Evolutionary conservation across 2,329 filamentous ascomycete genomes (phyloP).

Genomic region (Trichoderma sp.): DNA sequence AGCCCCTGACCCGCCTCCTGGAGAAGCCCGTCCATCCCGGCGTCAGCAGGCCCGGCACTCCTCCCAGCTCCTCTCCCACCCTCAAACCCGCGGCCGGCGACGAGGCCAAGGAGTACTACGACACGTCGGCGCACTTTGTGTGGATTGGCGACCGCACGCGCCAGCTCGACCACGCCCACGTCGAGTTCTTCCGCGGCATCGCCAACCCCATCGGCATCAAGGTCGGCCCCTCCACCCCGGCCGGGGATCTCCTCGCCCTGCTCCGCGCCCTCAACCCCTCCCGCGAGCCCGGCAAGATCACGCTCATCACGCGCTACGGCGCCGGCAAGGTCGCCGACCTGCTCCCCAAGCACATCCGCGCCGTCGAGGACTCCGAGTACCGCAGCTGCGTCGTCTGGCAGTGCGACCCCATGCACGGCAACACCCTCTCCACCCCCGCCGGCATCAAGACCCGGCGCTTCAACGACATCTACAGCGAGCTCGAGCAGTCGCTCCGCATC

Average conservation of each 20-base stretch:
- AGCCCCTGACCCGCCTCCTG: conserved; percentile 75
- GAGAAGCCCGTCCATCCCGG: conserved; percentile 62
- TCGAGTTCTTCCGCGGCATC: conserved; percentile 96
- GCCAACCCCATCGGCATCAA: conserved; percentile 97
- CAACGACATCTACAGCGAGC: conserved; percentile 81
- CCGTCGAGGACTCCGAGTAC: conserved; percentile 76
- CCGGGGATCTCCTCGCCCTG: conserved; percentile 70
- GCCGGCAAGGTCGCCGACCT: conserved; percentile 70
- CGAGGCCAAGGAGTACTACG: conserved; percentile 70
- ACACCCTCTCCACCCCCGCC: conserved; percentile 63
- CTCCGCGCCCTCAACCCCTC: conserved; percentile 82
- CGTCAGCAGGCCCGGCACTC: conserved; percentile 31
- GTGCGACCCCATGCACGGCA: conserved; percentile 98
- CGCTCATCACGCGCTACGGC: conserved; percentile 93
- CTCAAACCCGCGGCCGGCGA: conserved; percentile 28
- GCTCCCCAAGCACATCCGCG: conserved; percentile 81
- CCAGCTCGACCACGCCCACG: conserved; percentile 87
- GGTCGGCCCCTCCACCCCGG: conserved; percentile 81
- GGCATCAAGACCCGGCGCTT: conserved; percentile 94
- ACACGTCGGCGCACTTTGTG: conserved; percentile 93
- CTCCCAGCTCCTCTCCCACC: conserved; percentile 43
- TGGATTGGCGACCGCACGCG: conserved; percentile 98
- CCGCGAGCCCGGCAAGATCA: conserved; percentile 85
- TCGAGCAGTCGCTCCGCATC: conserved; percentile 77
- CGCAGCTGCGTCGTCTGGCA: conserved; percentile 78